A percentile compares a stretch with the other conserved stretches of the same genome.
Evolutionary conservation across 139 green algal species (phyloP).

Genomic region (Chlamydomonas sp.): DNA sequence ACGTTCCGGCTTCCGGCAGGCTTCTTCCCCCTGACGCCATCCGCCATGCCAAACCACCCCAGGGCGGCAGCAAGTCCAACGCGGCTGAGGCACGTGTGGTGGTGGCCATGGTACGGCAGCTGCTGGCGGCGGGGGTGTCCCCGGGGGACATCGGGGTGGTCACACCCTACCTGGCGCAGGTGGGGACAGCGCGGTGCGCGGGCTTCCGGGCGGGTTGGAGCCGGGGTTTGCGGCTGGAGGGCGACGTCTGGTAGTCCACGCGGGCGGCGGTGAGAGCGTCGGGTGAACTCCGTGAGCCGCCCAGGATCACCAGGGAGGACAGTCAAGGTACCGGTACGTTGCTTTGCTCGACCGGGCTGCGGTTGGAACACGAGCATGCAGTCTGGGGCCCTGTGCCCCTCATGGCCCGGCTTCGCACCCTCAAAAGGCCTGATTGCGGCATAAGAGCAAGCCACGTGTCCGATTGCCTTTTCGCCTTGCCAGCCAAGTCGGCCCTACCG

Average conservation of each 20-base stretch:
- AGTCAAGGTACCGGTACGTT: not conserved
- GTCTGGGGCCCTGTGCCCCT: too few species aligned
- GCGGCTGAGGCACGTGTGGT: slow-evolving; percentile 65
- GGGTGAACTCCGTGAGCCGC: not conserved
- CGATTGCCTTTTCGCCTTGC: too few species aligned
- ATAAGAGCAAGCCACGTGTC: too few species aligned
- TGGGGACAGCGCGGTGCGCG: slow-evolving; percentile 32
- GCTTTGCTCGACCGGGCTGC: not conserved
- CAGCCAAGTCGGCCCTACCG: too few species aligned
- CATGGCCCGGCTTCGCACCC: too few species aligned
- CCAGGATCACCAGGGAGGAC: not conserved
- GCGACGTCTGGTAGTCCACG: not conserved
- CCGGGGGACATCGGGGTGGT: slow-evolving; percentile 75
- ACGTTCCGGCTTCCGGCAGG: not conserved
- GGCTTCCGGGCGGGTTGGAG: too few species aligned
- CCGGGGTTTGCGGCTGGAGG: not conserved
- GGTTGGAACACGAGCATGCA: too few species aligned
- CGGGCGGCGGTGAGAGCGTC: not conserved
- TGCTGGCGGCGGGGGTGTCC: slow-evolving; percentile 61
- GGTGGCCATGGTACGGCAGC: slow-evolving; percentile 55
- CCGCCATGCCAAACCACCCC: not conserved
- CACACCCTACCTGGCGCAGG: slow-evolving; percentile 85
- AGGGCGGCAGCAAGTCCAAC: slow-evolving; percentile 66
- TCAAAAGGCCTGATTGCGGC: too few species aligned
- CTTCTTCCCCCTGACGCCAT: too few species aligned